These are phyloP conservation scores for Cucumis melo DNA, from an alignment of 306 rosid genomes.

Conservation along the genomic window DNA sequence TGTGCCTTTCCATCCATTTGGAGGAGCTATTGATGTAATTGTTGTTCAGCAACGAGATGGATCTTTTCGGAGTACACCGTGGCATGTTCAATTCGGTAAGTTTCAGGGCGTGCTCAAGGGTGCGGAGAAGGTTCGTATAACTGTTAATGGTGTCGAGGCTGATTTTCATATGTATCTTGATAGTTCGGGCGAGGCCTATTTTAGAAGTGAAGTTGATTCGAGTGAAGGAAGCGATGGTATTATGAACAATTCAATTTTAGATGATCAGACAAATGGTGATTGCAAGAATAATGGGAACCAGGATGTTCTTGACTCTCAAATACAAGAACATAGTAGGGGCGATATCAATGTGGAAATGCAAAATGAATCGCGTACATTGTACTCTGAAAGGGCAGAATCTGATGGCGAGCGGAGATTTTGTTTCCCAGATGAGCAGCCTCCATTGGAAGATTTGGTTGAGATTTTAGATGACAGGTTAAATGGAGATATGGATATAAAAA, in stretches of 20 bases:
- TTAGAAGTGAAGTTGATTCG: slow-evolving; percentile 46
- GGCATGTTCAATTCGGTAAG: slow-evolving; percentile 93
- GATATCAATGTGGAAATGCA: neutral
- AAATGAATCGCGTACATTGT: neutral
- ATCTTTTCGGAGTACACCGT: slow-evolving; percentile 77
- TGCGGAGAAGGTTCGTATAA: slow-evolving; percentile 54
- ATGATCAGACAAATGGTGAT: neutral
- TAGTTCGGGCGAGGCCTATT: slow-evolving; percentile 94
- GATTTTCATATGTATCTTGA: slow-evolving; percentile 88
- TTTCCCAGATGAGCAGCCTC: neutral
- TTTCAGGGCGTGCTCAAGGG: slow-evolving; percentile 98
- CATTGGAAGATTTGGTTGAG: neutral
- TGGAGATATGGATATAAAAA: neutral
- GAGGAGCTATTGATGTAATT: slow-evolving; percentile 95
- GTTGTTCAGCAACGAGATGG: slow-evolving; percentile 95
- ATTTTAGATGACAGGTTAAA: neutral
- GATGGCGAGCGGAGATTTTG: neutral
- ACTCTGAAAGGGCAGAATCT: neutral
- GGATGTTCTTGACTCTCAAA: neutral
- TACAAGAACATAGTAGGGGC: neutral
- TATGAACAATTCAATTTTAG: neutral
- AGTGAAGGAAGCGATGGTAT: neutral
- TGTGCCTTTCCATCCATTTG: slow-evolving; percentile 93
- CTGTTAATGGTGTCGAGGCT: slow-evolving; percentile 74
- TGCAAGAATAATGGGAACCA: neutral